phyloP scores from a whole-genome alignment of 2,329 filamentous ascomycete genomes.

The Lachnellula cervina region DNA sequence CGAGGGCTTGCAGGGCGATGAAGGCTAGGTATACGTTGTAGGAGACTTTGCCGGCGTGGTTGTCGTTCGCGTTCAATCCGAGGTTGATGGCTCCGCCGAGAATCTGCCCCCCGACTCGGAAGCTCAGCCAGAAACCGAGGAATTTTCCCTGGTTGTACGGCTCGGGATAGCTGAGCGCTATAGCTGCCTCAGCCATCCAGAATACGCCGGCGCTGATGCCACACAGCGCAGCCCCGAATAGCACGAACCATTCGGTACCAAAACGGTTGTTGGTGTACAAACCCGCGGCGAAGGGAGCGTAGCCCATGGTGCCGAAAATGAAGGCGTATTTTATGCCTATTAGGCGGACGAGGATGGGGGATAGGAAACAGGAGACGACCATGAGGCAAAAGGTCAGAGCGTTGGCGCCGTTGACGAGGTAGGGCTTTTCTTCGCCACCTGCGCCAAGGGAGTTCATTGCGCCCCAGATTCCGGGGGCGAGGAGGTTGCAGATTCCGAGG shows the following conservation, averaged over 20 bases:
- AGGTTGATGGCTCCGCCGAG: constrained; percentile 69
- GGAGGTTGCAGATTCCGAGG: constrained; percentile 65
- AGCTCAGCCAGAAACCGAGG: constrained; percentile 63
- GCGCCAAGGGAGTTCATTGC: constrained; percentile 71
- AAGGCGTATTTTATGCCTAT: constrained; percentile 68
- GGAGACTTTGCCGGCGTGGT: constrained; percentile 58
- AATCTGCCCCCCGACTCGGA: constrained; percentile 58
- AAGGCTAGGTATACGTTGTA: constrained; percentile 67
- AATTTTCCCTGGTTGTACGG: constrained; percentile 61
- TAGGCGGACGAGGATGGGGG: constrained; percentile 57
- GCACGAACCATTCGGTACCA: constrained; percentile 62
- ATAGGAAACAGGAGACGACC: constrained; percentile 65
- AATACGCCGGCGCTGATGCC: constrained; percentile 56
- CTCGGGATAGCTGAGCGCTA: constrained; percentile 68
- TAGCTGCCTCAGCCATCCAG: constrained; percentile 71
- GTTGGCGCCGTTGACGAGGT: constrained; percentile 64
- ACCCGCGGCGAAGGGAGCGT: constrained; percentile 65
- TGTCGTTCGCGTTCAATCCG: constrained; percentile 55
- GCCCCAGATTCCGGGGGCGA: constrained; percentile 67
- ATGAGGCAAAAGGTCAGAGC: constrained; percentile 68
- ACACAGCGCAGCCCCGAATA: constrained; percentile 43
- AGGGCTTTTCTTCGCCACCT: constrained; percentile 59
- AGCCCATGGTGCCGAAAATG: constrained; percentile 68
- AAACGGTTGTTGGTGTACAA: constrained; percentile 69
- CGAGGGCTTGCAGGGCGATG: constrained; percentile 63